A percentile compares a stretch with the other conserved stretches of the same genome.
These are phyloP conservation scores for Tetragonia tetragonoides DNA, from an alignment of 148 eudicot species.

Conservation along the genomic window DNA sequence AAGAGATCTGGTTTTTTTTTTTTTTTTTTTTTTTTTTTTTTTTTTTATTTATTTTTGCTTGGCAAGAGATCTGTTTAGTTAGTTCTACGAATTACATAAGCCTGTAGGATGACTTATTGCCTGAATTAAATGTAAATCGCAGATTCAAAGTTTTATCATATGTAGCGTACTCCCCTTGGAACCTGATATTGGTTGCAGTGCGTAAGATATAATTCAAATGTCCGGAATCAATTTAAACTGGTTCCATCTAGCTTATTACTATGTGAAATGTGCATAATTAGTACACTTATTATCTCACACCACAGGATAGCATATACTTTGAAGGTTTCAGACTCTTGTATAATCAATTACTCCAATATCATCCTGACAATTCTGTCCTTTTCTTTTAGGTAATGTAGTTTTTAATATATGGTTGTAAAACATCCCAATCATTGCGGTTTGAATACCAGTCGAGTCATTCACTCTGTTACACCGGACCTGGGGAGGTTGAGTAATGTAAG, in stretches of 20 bases:
- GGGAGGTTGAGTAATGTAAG: no score
- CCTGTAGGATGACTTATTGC: not conserved
- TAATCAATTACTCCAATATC: not conserved
- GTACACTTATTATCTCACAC: not conserved
- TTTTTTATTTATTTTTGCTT: no score
- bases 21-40: no score
- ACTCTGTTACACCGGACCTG: no score
- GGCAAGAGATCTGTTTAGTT: no score
- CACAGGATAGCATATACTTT: not conserved
- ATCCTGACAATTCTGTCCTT: not conserved
- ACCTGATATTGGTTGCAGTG: no score
- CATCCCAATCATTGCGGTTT: no score
- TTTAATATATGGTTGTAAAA: no score
- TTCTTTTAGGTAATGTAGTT: no score
- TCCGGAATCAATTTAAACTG: not conserved
- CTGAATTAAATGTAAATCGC: not conserved
- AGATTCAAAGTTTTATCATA: not conserved
- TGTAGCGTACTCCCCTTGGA: not conserved
- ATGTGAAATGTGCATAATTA: not conserved
- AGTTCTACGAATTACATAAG: not conserved
- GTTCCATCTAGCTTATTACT: not conserved
- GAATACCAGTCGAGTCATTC: no score
- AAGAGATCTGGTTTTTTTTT: no score
- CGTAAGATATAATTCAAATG: no score
- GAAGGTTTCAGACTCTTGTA: not conserved